These are phyloP conservation scores for Cenchrus fungigraminus DNA, from an alignment of 176 grass and related monocot species.

Conservation along the genomic window DNA sequence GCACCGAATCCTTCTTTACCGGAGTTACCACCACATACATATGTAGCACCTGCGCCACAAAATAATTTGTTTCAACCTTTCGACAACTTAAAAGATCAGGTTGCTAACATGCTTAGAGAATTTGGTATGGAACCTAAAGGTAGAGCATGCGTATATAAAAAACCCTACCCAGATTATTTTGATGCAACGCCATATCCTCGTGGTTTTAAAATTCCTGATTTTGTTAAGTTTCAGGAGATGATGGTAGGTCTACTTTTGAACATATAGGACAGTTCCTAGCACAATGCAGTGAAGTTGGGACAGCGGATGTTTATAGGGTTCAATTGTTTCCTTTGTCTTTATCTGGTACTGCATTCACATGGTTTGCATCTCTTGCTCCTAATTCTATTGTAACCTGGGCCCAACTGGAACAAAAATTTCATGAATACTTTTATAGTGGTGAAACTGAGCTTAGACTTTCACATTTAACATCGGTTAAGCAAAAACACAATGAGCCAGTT, in stretches of 20 bases:
- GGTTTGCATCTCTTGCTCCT: background rate
- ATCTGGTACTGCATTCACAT: constrained; percentile 1
- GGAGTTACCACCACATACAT: too few species aligned
- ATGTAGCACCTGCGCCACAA: background rate
- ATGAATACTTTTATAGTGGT: constrained; percentile 10
- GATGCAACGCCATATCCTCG: constrained; percentile 1
- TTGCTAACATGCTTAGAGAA: background rate
- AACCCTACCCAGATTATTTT: background rate
- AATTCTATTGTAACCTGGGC: too few species aligned
- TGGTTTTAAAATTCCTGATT: constrained; percentile 20
- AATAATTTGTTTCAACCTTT: background rate
- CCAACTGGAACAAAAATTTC: background rate
- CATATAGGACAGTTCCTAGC: too few species aligned
- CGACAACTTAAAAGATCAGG: background rate
- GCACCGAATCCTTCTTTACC: background rate
- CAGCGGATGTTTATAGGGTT: too few species aligned
- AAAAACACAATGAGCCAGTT: background rate
- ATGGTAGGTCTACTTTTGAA: too few species aligned
- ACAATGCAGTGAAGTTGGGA: too few species aligned
- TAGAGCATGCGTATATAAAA: background rate
- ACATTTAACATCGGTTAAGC: background rate
- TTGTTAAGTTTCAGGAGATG: background rate
- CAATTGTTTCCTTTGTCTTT: too few species aligned
- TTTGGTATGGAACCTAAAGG: background rate
- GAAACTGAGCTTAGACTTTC: background rate